Evolutionary conservation across 495 filamentous ascomycete species (phyloP).

Genomic region (Podospora pseudoanserina): DNA sequence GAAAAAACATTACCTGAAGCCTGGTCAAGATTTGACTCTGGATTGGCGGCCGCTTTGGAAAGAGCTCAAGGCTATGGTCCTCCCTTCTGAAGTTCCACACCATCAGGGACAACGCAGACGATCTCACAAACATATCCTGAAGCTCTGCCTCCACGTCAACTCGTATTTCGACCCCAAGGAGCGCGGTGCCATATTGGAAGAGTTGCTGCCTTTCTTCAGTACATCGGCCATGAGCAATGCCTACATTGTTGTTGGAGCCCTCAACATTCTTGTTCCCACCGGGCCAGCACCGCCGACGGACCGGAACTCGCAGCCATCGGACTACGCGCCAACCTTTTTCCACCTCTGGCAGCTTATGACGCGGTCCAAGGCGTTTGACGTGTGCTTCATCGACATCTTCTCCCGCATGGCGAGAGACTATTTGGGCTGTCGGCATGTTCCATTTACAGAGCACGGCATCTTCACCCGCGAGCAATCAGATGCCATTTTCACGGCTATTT

Average conservation of each 20-base stretch:
- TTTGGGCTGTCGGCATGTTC: slow-evolving; percentile 65
- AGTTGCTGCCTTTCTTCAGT: slow-evolving; percentile 92
- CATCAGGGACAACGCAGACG: slow-evolving; percentile 46
- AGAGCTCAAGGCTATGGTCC: slow-evolving; percentile 81
- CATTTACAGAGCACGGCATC: slow-evolving; percentile 83
- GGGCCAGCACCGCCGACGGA: slow-evolving; percentile 68
- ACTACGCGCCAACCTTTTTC: slow-evolving; percentile 87
- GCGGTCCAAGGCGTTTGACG: slow-evolving; percentile 82
- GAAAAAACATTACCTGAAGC: slow-evolving; percentile 91
- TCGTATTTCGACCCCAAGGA: slow-evolving; percentile 89
- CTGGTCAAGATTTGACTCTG: slow-evolving; percentile 79
- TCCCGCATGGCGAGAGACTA: slow-evolving; percentile 84
- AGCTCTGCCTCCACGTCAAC: slow-evolving; percentile 84
- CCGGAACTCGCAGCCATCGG: slow-evolving; percentile 69
- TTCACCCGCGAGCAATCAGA: slow-evolving; percentile 90
- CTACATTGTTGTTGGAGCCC: slow-evolving; percentile 77
- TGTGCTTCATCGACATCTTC: slow-evolving; percentile 81
- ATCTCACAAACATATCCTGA: slow-evolving; percentile 60
- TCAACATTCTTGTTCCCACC: slow-evolving; percentile 87
- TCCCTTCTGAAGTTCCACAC: slow-evolving; percentile 70
- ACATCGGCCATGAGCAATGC: slow-evolving; percentile 86
- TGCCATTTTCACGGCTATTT: slow-evolving; percentile 85
- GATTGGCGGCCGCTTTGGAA: slow-evolving; percentile 93
- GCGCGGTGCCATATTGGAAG: slow-evolving; percentile 82
- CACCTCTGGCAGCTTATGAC: slow-evolving; percentile 94